phyloP scores from a whole-genome alignment of 1,284 basidiomycete genomes.

The Athelia sp. region DNA sequence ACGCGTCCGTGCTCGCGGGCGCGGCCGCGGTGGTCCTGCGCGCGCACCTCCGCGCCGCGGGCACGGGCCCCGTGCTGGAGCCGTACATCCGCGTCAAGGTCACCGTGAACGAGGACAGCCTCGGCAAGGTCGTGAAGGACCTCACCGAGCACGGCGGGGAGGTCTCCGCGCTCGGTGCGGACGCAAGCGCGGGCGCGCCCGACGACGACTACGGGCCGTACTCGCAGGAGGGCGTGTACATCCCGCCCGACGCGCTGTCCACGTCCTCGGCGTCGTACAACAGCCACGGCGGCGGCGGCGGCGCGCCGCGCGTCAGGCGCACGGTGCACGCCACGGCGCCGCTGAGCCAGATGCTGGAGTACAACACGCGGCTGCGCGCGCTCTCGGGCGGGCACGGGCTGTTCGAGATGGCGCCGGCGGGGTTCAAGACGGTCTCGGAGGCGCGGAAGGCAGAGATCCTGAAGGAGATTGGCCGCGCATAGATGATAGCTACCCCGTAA shows the following conservation, averaged over 20 bases:
- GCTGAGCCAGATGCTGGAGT: conserved; percentile 76
- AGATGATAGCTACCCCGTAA: conserved; percentile 13
- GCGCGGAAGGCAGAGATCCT: conserved; percentile 63
- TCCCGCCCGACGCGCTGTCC: conserved; percentile 69
- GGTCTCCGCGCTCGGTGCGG: conserved; percentile 56
- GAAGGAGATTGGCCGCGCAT: conserved; percentile 70
- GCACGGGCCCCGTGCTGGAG: conserved; percentile 68
- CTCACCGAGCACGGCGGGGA: conserved; percentile 73
- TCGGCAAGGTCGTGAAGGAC: conserved; percentile 75
- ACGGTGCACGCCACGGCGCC: conserved; percentile 71
- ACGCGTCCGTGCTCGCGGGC: conserved; percentile 53
- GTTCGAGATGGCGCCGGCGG: conserved; percentile 75
- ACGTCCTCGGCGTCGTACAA: conserved; percentile 51
- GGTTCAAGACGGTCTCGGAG: conserved; percentile 64
- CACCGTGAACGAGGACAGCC: conserved; percentile 54
- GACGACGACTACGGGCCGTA: conserved; percentile 47
- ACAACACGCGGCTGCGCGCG: conserved; percentile 72
- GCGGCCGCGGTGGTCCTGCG: conserved; percentile 63
- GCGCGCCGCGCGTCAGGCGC: conserved; percentile 41
- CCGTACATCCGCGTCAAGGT: conserved; percentile 68
- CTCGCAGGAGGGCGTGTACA: conserved; percentile 57
- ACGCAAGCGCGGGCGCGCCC: conserved; percentile 27
- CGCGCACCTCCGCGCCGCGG: conserved; percentile 49
- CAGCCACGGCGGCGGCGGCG: conserved; percentile 14
- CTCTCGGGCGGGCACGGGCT: conserved; percentile 78